Base-by-base conservation (phyloP, 345 rosid species). In the Heritiera fomes region DNA sequence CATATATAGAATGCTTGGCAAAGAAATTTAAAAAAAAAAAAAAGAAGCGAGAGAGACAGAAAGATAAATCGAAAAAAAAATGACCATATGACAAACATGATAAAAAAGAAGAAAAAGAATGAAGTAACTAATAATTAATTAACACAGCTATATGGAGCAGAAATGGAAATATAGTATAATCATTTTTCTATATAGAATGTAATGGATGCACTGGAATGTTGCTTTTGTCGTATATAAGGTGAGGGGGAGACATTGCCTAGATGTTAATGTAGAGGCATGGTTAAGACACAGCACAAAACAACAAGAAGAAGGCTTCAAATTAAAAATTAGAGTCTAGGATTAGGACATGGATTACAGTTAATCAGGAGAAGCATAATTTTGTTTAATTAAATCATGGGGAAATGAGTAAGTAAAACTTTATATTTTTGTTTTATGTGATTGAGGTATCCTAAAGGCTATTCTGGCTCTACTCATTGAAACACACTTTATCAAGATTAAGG, bases 161-260 rank as follows among this genome's bases (percentile, higher is more conserved):
- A 70, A n/a, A 71, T 38, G 73, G 71, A 67, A 46, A 75, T 46
- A 63, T 32, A 52, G 1, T n/a, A 34, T 34, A 34, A 34, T 34
- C 38, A 1, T 34, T 34, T 4, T 14, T 52, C 3, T 52, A 18
- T 56, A 28, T 28, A 71, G 60, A 43, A 73, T 55, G 14, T 70
- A 67, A 71, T 28, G 75, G 80, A 63, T 69, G 66, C 82, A 76
- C 73, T 75, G 69, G 83, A 83, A 85, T 87, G 86, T 89, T 80
- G 75, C 78, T 77, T 82, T 87, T 87, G 88, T 84, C 87, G 83
- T 80, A 28, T 85, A 82, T 10, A 60, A 45, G 78, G 70, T 17
- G 0, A 14, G 40, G 69, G 69, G 81, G 86, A 72, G 87, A 88
- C 86, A 88, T 18, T 61, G 82, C 81, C 73, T 83, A 68, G 80